Conservation (phyloP, 768 basidiomycete species). For the Antrodiella citrinella region DNA sequence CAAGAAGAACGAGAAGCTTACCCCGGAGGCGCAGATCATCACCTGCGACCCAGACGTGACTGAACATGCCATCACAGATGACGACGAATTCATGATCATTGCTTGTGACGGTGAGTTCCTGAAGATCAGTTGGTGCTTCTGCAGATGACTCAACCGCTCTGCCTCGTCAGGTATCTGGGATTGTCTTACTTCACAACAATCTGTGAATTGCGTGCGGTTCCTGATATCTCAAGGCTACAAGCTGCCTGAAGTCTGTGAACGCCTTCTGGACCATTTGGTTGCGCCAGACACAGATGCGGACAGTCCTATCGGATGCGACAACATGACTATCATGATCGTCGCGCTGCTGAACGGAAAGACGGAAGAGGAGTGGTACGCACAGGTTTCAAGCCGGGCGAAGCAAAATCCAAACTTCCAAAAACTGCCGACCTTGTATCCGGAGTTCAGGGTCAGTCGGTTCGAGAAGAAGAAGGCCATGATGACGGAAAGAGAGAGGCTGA, state of each 20-base stretch:
- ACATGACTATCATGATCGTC: constrained; percentile 94
- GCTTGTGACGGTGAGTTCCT: constrained; percentile 83
- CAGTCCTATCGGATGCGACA: constrained; percentile 94
- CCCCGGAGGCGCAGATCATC: constrained; percentile 88
- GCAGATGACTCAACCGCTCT: too few relatives aligned
- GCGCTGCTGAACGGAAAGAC: constrained; percentile 82
- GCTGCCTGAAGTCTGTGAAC: constrained; percentile 78
- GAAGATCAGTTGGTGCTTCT: too few relatives aligned
- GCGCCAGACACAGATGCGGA: constrained; percentile 90
- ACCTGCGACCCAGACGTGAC: constrained; percentile 92
- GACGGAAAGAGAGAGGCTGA: not conserved
- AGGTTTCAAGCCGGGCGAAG: constrained; percentile 80
- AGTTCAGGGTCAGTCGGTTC: constrained; percentile 36
- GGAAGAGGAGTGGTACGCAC: constrained; percentile 84
- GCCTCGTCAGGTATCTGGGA: constrained; percentile 88
- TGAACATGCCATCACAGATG: constrained; percentile 68
- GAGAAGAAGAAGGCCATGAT: not conserved
- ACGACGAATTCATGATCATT: constrained; percentile 92
- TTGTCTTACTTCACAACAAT: constrained; percentile 88
- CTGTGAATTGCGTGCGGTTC: constrained; percentile 79
- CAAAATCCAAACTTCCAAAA: constrained; percentile 65
- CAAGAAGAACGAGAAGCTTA: constrained; percentile 82
- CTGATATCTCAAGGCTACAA: constrained; percentile 72
- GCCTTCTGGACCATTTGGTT: constrained; percentile 86
- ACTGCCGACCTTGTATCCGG: constrained; percentile 73